A percentile compares a stretch with the other conserved stretches of the same genome.
phyloP scores from a whole-genome alignment of 441 rosid species.

The Erysimum pusillum region DNA sequence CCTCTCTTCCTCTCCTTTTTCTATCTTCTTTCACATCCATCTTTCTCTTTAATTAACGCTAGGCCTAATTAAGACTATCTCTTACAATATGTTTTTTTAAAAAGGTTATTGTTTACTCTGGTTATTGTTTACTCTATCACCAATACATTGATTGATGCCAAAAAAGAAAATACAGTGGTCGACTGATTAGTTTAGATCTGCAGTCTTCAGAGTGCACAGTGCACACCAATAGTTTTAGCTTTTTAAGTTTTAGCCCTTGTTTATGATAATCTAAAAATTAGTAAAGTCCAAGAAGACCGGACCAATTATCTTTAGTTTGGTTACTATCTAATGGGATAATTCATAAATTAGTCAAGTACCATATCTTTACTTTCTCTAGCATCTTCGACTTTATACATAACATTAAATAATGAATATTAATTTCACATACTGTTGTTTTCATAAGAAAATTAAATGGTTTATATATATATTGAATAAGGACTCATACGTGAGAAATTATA shows the following conservation, averaged over 20 bases:
- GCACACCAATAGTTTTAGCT: conserved; percentile 35
- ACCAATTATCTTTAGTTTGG: conserved; percentile 14
- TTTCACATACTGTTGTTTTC: neutral
- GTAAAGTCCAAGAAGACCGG: conserved; percentile 25
- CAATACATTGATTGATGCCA: no score
- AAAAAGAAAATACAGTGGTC: conserved; percentile 26
- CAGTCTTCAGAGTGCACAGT: neutral
- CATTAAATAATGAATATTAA: neutral
- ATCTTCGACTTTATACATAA: neutral
- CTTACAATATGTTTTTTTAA: neutral
- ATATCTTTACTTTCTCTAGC: conserved; percentile 9
- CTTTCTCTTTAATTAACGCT: conserved; percentile 7
- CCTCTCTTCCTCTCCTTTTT: conserved; percentile 31
- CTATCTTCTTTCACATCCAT: conserved; percentile 44
- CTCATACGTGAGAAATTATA: neutral
- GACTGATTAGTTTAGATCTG: conserved; percentile 39
- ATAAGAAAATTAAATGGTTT: neutral
- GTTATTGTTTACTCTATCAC: no score
- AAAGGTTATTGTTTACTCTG: no score
- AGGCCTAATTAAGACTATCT: neutral
- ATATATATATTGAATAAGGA: neutral
- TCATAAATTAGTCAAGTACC: neutral
- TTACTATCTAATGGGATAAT: conserved; percentile 22
- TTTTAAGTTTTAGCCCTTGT: conserved; percentile 27
- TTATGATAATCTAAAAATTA: conserved; percentile 5